phyloP scores from a whole-genome alignment of 805 yeast species.

The Myxozyma neotropica region DNA sequence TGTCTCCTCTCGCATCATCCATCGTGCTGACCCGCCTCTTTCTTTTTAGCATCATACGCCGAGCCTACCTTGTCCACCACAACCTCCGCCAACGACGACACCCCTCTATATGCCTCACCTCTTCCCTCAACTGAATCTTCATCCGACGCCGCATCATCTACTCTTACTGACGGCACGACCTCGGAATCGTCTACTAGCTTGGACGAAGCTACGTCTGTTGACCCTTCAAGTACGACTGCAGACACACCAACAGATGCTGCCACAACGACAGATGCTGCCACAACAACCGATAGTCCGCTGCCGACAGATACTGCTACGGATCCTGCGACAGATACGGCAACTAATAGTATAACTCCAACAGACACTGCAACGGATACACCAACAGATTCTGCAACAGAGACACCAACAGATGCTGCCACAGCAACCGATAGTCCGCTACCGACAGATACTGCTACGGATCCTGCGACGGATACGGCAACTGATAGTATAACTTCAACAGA shows the following conservation, averaged over 20 bases:
- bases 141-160: no score
- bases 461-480: neutral
- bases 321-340: neutral
- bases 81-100: constrained; percentile 1
- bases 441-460: neutral
- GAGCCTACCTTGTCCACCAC: neutral
- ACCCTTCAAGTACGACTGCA: neutral
- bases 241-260: neutral
- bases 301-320: neutral
- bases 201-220: neutral
- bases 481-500: neutral
- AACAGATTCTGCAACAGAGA: neutral
- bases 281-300: constrained; percentile 1
- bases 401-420: constrained; percentile 1
- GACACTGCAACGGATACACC: constrained; percentile 1
- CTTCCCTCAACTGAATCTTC: neutral
- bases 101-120: neutral
- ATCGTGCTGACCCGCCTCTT: neutral
- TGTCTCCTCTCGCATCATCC: neutral
- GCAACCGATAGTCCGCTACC: neutral
- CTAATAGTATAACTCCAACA: neutral
- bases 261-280: neutral
- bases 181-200: neutral
- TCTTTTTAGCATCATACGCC: neutral
- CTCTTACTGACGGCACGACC: no score